Percentiles rank a stretch among this genome's conserved stretches.
Conservation (phyloP, 306 rosid species). For the Quillaja saponaria region DNA sequence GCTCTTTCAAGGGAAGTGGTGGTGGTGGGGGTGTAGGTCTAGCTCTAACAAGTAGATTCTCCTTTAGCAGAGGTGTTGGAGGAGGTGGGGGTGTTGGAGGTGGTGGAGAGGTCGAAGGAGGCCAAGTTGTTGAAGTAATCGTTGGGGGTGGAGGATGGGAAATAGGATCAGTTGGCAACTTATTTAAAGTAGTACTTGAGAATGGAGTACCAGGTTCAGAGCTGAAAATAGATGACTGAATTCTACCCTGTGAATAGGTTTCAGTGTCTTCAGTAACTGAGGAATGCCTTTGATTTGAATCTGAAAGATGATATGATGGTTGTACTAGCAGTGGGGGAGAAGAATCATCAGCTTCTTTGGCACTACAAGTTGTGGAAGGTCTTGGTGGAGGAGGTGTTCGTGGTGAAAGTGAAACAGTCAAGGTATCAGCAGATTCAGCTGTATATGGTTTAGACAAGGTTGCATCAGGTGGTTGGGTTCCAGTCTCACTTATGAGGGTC, state of each 20-base stretch:
- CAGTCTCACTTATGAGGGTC: conserved; percentile 28
- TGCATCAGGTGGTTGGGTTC: conserved; percentile 28
- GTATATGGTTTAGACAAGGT: conserved; percentile 13
- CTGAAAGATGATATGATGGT: conserved; percentile 27
- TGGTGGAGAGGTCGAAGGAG: conserved; percentile 18
- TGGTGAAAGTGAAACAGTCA: conserved; percentile 45
- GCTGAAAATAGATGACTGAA: conserved; percentile 37
- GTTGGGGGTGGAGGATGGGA: too few species aligned
- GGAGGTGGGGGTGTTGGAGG: conserved; percentile 20
- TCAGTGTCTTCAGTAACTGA: conserved; percentile 27
- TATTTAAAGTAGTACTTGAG: conserved; percentile 28
- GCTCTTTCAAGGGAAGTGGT: conserved; percentile 30
- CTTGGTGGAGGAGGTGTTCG: conserved; percentile 43
- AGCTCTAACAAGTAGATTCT: conserved; percentile 37
- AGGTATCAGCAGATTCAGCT: conserved; percentile 37
- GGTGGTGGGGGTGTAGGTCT: conserved; percentile 12
- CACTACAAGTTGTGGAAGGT: conserved; percentile 22
- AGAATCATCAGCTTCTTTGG: conserved; percentile 35
- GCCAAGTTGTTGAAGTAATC: too few species aligned
- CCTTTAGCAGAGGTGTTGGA: conserved; percentile 27
- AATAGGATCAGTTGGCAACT: conserved; percentile 25
- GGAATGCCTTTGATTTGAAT: conserved; percentile 29
- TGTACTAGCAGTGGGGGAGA: conserved; percentile 35
- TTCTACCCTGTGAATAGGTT: conserved; percentile 39
- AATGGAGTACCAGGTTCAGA: conserved; percentile 33